Percentiles rank a stretch among this genome's conserved stretches.
Conservation (phyloP, 176 grass and related monocot species). For the Lolium rigidum region DNA sequence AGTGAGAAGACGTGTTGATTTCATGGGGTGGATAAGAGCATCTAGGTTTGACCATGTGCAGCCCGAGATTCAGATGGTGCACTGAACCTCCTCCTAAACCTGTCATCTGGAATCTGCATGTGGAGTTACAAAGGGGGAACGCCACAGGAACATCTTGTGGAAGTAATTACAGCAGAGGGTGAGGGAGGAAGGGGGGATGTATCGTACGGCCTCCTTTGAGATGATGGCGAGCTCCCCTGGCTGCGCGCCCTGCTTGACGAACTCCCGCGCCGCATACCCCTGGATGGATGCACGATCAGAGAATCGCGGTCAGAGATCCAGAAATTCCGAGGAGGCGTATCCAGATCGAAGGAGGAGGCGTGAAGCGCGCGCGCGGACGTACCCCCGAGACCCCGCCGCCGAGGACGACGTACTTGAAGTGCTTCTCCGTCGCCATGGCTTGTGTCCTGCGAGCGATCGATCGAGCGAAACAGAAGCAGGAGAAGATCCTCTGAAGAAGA, state of each 20-base stretch:
- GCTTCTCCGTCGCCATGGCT: slow-evolving; percentile 66
- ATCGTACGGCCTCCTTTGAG: slow-evolving; percentile 82
- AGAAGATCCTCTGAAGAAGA: no score
- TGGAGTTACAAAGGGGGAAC: background rate
- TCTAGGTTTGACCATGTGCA: background rate
- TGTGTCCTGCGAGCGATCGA: no score
- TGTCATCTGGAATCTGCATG: background rate
- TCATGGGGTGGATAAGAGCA: background rate
- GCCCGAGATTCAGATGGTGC: background rate
- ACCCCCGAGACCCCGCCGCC: slow-evolving; percentile 88
- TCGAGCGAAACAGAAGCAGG: background rate
- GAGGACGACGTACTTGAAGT: slow-evolving; percentile 94
- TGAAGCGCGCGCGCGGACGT: no score
- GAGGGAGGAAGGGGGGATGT: background rate
- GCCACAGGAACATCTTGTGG: background rate
- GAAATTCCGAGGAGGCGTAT: no score
- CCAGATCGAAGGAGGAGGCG: background rate
- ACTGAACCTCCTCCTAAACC: background rate
- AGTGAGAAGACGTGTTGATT: background rate
- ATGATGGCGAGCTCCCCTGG: slow-evolving; percentile 93
- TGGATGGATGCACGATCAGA: slow-evolving; percentile 15
- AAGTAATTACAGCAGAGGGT: background rate
- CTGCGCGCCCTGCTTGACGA: slow-evolving; percentile 71
- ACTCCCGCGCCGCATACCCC: slow-evolving; percentile 94
- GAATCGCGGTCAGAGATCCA: slow-evolving; percentile 31